Evolutionary conservation across 2,329 filamentous ascomycete genomes (phyloP), one percentile per base, ranked within the genome.

Genomic region (Tolypocladium ovalisporum): DNA sequence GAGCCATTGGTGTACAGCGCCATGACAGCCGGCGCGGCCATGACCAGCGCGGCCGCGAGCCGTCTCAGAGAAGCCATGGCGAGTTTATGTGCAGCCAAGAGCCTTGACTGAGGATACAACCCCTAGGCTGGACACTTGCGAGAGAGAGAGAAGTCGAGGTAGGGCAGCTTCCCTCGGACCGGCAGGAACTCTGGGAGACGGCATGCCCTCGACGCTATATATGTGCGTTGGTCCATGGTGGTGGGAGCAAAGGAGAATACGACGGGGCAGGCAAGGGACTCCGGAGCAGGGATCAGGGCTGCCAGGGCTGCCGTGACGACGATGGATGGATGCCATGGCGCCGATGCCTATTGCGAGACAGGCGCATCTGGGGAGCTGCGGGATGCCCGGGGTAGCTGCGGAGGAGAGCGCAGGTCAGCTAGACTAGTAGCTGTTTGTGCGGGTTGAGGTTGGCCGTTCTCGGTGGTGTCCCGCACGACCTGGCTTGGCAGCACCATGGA

Each of bases 1-100:
- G 78, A 79, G 62, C 83, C 84, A 68, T 87, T 83, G 62, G 75
- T 73, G 68, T 82, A 87, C 24, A 87, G 68, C 15, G 78, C 80
- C 32, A 71, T 71, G 12, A 69, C 68, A 52, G 59, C 62, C 44
- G 62, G 65, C 39, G 60, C 66, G 60, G 62, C 63, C 22, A 67
- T 63, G 51, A 64, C 67, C 32, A 71, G 39, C 24, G 67, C 66
- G 24, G 65, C 64, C 42, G 63, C 62, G 32, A 68, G 57, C 49
- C 61, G 60, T 59, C 62, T 61, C 22, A 67, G 52, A 47, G 62
- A 61, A 34, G 64, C 12, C 56, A 52, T 57, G 3, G 27, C 44
- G 44, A 32, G 27, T 32, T 27, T 32, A 27, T 27, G 29, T 32
- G 7, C 27, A 15, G 44, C 27, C 27, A 15, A 49, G 27, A 3